Base-by-base conservation (phyloP, 768 basidiomycete species). In the Lactarius deliciosus region DNA sequence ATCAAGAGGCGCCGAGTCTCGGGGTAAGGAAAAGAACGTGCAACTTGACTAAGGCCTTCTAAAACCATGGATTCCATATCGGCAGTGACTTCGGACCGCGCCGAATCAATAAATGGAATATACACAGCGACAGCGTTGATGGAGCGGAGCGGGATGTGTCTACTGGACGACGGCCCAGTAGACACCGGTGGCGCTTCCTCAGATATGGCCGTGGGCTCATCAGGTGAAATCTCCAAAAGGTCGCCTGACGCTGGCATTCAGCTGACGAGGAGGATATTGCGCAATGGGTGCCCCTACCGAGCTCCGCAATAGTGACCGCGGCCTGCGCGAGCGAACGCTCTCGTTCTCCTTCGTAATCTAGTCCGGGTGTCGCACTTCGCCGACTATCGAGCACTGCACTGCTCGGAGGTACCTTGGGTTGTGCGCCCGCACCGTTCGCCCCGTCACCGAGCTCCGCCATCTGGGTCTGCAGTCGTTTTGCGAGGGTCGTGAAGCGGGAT, bases 1-100 rank as follows among this genome's bases (percentile, higher is more conserved):
- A 50, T 65, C 63, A 61, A 64, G 30, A 45, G 57, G 60, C 55
- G 57, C 58, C 15, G 41, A 25, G 10, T 25, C 34, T 34, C 15
- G 45, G 8, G 45, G n/a, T 18, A 11, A 45, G 22, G 13, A 34
- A 54, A 60, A 43, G 16, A 15, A 80, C 88, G 63, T 69, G 96
- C 96, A 65, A 94, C 76, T 20, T 87, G 86, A 1, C 83, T 81
- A 2, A 98, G 79, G 5, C 96, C 96, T 32, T 81, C 82, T 36
- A 92, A 76, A 1, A 98, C 88, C 91, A 96, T 96, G 8, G 79
- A 83, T 71, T 98, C 91, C 96, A 99, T 98, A 72, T 95, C 92
- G 8, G 79, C 80, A 2, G 87, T 90, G 40, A 99, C 86, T 55
- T 82, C 84, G 15, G 81, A 78, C 28, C 89, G 85, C 0, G 93